Percentiles rank a stretch among this genome's conserved stretches.
Conservation (phyloP, 2,329 filamentous ascomycete species). For the Cylindrodendrum hubeiense region DNA sequence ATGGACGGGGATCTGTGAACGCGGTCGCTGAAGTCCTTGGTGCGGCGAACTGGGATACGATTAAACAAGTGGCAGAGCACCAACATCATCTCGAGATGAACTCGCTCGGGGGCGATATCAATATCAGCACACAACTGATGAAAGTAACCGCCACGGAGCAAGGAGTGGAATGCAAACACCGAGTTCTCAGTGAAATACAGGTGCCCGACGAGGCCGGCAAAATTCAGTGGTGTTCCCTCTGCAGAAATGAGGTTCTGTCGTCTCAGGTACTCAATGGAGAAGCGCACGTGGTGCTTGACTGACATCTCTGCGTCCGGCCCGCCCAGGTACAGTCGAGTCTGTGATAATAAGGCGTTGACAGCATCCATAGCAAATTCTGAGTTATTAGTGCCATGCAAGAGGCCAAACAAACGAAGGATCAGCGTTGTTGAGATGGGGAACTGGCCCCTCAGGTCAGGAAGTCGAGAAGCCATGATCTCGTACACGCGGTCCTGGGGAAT, state of each 20-base stretch:
- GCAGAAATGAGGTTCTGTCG: conserved; percentile 74
- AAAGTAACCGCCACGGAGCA: conserved; percentile 80
- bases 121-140: conserved; percentile 70
- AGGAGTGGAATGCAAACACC: conserved; percentile 80
- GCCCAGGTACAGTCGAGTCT: conserved; percentile 78
- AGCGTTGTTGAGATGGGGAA: conserved; percentile 83
- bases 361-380: conserved; percentile 72
- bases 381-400: conserved; percentile 75
- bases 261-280: conserved; percentile 84
- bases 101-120: conserved; percentile 59
- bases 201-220: conserved; percentile 77
- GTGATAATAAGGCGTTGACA: conserved; percentile 76
- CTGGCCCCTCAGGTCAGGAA: conserved; percentile 81
- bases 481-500: conserved; percentile 71
- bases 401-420: conserved; percentile 75
- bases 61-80: conserved; percentile 80
- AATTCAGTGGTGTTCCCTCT: conserved; percentile 75
- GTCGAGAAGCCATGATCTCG: conserved; percentile 77
- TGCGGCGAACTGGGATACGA: conserved; percentile 63
- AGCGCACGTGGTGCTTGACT: conserved; percentile 81
- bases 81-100: conserved; percentile 72
- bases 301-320: conserved; percentile 76
- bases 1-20: conserved; percentile 71
- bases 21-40: conserved; percentile 59
- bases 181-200: conserved; percentile 83